Conservation (phyloP, 2,329 filamentous ascomycete species). For the Aspergillus intermedius region DNA sequence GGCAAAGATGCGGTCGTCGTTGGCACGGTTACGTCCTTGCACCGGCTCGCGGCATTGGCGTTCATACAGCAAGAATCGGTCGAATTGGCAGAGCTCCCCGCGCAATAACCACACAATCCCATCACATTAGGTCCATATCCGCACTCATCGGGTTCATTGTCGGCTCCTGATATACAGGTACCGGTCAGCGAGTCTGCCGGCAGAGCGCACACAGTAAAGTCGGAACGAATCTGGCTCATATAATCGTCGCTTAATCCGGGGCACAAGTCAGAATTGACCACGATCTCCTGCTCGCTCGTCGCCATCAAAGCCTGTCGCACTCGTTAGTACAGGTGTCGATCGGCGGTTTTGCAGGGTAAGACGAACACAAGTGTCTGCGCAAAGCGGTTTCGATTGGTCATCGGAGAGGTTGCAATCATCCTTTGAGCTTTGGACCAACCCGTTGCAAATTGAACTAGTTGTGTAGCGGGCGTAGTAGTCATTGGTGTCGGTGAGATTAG, state of each 20-base stretch:
- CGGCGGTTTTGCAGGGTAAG: neutral
- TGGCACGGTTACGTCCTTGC: constrained; percentile 70
- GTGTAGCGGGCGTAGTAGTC: constrained; percentile 90
- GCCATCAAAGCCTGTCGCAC: constrained; percentile 65
- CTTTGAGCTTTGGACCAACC: constrained; percentile 85
- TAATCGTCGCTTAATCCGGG: constrained; percentile 58
- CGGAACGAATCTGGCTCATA: constrained; percentile 73
- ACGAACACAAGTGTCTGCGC: constrained; percentile 78
- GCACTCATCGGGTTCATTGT: constrained; percentile 81
- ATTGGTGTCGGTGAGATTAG: constrained; percentile 71
- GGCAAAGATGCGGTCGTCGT: constrained; percentile 54
- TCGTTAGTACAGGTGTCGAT: neutral
- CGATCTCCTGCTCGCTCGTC: constrained; percentile 79
- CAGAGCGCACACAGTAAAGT: constrained; percentile 83
- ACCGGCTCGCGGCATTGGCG: constrained; percentile 66
- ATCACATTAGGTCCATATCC: constrained; percentile 66
- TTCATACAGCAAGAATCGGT: constrained; percentile 94
- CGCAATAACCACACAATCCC: constrained; percentile 83
- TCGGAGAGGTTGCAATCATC: constrained; percentile 59
- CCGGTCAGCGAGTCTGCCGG: constrained; percentile 71
- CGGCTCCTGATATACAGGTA: constrained; percentile 65
- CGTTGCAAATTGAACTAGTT: constrained; percentile 84
- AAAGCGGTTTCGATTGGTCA: constrained; percentile 66
- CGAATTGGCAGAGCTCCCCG: constrained; percentile 74
- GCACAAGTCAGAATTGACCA: constrained; percentile 68